phyloP scores from a whole-genome alignment of 2,329 filamentous ascomycete species.

The Fusarium verrucosum region DNA sequence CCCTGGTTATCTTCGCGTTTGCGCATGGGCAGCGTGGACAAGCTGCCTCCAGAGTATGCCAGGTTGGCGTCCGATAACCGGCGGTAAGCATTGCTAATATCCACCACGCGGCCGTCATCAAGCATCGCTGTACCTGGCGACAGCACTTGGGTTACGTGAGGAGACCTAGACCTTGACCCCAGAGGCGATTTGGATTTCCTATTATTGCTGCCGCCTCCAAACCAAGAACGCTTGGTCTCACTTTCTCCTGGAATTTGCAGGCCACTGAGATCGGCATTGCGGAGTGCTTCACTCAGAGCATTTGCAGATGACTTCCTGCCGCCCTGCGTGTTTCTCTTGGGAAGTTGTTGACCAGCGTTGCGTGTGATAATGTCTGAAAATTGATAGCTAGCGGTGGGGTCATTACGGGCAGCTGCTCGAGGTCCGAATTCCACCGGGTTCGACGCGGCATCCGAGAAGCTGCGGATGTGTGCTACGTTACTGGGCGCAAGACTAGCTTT shows the following conservation, averaged over 20 bases:
- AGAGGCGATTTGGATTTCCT: conserved; percentile 64
- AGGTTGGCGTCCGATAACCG: conserved; percentile 77
- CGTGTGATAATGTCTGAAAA: conserved; percentile 68
- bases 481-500: conserved; percentile 35
- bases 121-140: conserved; percentile 58
- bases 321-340: conserved; percentile 62
- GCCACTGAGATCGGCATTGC: conserved; percentile 60
- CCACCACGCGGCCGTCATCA: conserved; percentile 69
- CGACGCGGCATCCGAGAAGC: conserved; percentile 63
- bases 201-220: conserved; percentile 50
- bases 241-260: conserved; percentile 60
- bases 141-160: conserved; percentile 39
- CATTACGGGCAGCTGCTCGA: conserved; percentile 43
- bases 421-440: conserved; percentile 59
- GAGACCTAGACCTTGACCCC: conserved; percentile 52
- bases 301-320: conserved; percentile 50
- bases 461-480: conserved; percentile 52
- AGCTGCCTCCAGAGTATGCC: conserved; percentile 67
- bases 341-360: conserved; percentile 57
- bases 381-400: conserved; percentile 66
- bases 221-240: conserved; percentile 53
- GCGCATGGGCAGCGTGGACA: conserved; percentile 69
- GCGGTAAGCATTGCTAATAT: conserved; percentile 75
- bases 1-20: conserved; percentile 57
- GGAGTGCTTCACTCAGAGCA: conserved; percentile 63